These are phyloP conservation scores for Cucumis hystrix DNA, from an alignment of 306 rosid species.

Conservation along the genomic window DNA sequence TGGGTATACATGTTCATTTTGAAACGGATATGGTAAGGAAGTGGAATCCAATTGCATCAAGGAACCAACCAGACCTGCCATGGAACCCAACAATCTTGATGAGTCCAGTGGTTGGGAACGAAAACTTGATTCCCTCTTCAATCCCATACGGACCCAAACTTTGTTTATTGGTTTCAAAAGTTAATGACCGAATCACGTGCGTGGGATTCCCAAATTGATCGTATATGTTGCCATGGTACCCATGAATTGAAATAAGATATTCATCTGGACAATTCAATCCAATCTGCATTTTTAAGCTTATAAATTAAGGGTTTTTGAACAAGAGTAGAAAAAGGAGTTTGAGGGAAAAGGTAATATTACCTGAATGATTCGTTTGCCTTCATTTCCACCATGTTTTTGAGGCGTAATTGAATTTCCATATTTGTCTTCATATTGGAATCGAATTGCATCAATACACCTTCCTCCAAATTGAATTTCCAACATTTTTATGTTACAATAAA, in stretches of 20 bases:
- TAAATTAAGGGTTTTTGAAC: too few relatives aligned
- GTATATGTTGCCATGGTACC: background rate
- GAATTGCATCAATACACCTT: background rate
- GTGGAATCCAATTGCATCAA: background rate
- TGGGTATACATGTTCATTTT: background rate
- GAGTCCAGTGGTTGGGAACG: background rate
- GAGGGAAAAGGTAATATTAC: too few relatives aligned
- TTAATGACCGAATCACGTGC: background rate
- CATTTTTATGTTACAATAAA: background rate
- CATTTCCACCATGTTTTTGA: background rate
- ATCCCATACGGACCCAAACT: background rate
- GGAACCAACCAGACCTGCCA: background rate
- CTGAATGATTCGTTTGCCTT: background rate
- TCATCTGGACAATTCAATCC: background rate
- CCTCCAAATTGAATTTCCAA: background rate
- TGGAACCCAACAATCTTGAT: background rate
- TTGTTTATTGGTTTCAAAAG: background rate
- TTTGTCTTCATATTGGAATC: background rate
- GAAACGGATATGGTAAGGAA: background rate
- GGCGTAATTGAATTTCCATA: background rate
- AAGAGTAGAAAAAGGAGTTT: too few relatives aligned
- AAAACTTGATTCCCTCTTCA: background rate
- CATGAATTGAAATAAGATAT: background rate
- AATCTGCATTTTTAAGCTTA: background rate
- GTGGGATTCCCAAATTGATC: background rate